Evolutionary conservation across 1,284 basidiomycete species (phyloP).

Genomic region (Leccinum proximum): DNA sequence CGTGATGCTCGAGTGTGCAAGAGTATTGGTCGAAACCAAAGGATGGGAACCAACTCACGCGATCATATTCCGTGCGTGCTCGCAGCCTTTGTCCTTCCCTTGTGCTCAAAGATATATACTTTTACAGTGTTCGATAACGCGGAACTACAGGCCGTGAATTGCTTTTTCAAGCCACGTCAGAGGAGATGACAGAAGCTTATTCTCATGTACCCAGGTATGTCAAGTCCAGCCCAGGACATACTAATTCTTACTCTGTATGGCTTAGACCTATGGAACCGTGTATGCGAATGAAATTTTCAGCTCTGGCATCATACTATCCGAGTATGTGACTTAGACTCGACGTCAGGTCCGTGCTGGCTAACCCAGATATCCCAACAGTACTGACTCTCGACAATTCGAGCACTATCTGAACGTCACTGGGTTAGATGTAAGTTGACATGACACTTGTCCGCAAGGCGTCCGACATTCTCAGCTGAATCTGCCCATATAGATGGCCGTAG

Average conservation of each 20-base stretch:
- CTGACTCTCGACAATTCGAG: constrained; percentile 94
- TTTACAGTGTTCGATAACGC: constrained; percentile 90
- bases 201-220: constrained; percentile 82
- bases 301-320: constrained; percentile 89
- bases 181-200: constrained; percentile 94
- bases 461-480: constrained; percentile 3
- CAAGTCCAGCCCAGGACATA: constrained; percentile 42
- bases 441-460: not conserved
- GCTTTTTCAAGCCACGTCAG: constrained; percentile 94
- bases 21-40: constrained; percentile 76
- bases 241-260: not conserved
- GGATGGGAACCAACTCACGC: constrained; percentile 77
- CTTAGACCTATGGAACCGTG: constrained; percentile 82
- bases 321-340: constrained; percentile 47
- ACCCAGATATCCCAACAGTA: constrained; percentile 43
- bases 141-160: constrained; percentile 85
- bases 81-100: not conserved
- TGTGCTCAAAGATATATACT: not conserved
- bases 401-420: constrained; percentile 88
- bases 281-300: constrained; percentile 94
- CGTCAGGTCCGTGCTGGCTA: constrained; percentile 10
- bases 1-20: constrained; percentile 88
- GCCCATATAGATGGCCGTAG: constrained; percentile 79
- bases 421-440: constrained; percentile 59
- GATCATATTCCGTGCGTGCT: constrained; percentile 76